Evolutionary conservation across 2,329 filamentous ascomycete species (phyloP).

Genomic region (Fusarium equiseti): DNA sequence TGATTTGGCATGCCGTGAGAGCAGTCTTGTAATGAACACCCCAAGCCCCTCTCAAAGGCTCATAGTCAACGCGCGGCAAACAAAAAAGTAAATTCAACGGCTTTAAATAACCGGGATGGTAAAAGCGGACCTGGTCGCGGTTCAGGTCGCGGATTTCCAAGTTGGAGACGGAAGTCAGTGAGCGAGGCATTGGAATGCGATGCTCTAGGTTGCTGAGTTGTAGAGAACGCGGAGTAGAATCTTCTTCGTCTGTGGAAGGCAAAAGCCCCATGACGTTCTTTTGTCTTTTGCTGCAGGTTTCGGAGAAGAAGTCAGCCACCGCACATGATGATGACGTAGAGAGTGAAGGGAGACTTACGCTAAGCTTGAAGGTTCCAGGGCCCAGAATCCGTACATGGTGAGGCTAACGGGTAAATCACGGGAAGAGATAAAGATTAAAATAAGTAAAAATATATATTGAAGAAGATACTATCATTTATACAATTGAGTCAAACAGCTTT

Average conservation of each 20-base stretch:
- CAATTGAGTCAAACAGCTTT: not conserved
- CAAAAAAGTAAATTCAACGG: slow-evolving; percentile 37
- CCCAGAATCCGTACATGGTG: slow-evolving; percentile 6
- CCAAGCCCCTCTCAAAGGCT: not conserved
- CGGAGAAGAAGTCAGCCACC: slow-evolving; percentile 3
- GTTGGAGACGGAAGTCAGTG: slow-evolving; percentile 33
- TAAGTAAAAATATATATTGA: not conserved
- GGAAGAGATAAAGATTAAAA: not conserved
- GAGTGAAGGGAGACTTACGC: not conserved
- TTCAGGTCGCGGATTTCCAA: slow-evolving; percentile 36
- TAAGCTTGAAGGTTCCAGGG: not conserved
- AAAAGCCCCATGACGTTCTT: slow-evolving; percentile 34
- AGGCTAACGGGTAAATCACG: not conserved
- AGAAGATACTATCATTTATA: slow-evolving; percentile 7
- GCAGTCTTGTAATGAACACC: slow-evolving; percentile 34
- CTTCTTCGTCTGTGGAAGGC: not conserved
- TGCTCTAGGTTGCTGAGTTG: slow-evolving; percentile 25
- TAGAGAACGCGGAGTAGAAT: slow-evolving; percentile 6
- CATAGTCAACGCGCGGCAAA: slow-evolving; percentile 37
- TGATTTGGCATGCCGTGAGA: slow-evolving; percentile 32
- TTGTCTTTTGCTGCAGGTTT: not conserved
- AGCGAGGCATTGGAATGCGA: slow-evolving; percentile 33
- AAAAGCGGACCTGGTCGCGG: slow-evolving; percentile 39
- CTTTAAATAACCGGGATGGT: slow-evolving; percentile 36
- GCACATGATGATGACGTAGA: slow-evolving; percentile 3